Conservation (phyloP, 495 filamentous ascomycete genomes). For the Neurospora sp. region DNA sequence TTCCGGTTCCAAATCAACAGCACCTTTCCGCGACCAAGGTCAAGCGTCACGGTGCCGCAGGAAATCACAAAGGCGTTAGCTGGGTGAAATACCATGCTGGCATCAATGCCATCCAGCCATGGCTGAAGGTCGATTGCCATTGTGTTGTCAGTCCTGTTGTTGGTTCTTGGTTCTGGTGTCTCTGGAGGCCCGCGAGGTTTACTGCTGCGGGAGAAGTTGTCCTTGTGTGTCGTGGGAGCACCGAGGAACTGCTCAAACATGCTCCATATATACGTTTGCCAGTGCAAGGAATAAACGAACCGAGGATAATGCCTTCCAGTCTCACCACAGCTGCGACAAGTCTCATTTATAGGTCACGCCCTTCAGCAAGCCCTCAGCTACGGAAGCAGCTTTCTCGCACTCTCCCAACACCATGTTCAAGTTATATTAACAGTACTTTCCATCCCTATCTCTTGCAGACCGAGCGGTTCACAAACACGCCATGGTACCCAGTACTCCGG, state of each 20-base stretch:
- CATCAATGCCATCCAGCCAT: constrained; percentile 18
- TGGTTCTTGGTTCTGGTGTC: background rate
- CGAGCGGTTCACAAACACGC: background rate
- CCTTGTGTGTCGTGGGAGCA: background rate
- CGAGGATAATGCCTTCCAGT: background rate
- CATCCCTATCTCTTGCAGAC: background rate
- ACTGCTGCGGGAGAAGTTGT: background rate
- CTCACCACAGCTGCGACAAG: background rate
- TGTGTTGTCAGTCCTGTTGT: background rate
- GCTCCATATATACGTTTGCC: background rate
- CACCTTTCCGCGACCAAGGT: constrained; percentile 24
- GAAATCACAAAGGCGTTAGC: constrained; percentile 32
- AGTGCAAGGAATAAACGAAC: background rate
- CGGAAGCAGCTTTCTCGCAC: background rate
- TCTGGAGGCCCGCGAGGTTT: background rate
- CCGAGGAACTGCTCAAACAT: background rate
- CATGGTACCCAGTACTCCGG: background rate
- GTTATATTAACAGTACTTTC: background rate
- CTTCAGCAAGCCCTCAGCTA: background rate
- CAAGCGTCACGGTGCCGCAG: constrained; percentile 36
- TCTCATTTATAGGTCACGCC: background rate
- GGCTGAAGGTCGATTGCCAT: background rate
- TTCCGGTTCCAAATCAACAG: constrained; percentile 34
- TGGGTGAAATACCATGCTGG: constrained; percentile 21
- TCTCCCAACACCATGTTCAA: background rate